Evolutionary conservation across 371 early-diverging fungal genomes (phyloP).

Genomic region (Amoeboaphelidium protococcarum): DNA sequence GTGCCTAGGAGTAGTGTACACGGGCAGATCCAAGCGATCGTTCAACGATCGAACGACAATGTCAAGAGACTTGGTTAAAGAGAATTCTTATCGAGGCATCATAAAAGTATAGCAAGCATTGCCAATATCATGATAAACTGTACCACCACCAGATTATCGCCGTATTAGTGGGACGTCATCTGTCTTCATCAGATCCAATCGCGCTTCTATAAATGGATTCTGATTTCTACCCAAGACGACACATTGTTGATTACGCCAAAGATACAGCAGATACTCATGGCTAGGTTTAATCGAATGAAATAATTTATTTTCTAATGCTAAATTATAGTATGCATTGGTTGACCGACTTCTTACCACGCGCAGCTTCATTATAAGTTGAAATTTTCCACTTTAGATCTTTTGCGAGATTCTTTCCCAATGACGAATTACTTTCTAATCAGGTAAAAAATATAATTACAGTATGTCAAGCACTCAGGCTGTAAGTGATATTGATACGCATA

Average conservation of each 20-base stretch:
- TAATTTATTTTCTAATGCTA: no score
- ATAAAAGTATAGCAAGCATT: conserved; percentile 78
- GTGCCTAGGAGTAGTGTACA: conserved; percentile 55
- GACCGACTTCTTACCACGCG: no score
- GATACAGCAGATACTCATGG: conserved; percentile 31
- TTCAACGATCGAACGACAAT: conserved; percentile 47
- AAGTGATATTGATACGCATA: no score
- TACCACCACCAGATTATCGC: conserved; percentile 77
- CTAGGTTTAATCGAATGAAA: no score
- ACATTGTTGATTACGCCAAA: conserved; percentile 64
- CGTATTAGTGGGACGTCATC: conserved; percentile 50
- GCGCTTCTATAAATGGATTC: conserved; percentile 85
- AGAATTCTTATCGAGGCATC: conserved; percentile 65
- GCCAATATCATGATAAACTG: conserved; percentile 91
- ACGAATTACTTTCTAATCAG: no score
- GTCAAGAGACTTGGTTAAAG: conserved; percentile 39
- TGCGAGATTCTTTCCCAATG: no score
- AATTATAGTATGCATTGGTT: no score
- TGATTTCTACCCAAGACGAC: conserved; percentile 85
- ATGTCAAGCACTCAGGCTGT: no score
- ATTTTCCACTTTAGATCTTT: no score
- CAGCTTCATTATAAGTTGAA: no score
- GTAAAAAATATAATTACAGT: no score
- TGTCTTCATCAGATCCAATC: conserved; percentile 31
- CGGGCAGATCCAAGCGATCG: conserved; percentile 43